These are phyloP conservation scores for Mesostigma viride DNA, from an alignment of 139 green algal genomes.

Conservation along the genomic window DNA sequence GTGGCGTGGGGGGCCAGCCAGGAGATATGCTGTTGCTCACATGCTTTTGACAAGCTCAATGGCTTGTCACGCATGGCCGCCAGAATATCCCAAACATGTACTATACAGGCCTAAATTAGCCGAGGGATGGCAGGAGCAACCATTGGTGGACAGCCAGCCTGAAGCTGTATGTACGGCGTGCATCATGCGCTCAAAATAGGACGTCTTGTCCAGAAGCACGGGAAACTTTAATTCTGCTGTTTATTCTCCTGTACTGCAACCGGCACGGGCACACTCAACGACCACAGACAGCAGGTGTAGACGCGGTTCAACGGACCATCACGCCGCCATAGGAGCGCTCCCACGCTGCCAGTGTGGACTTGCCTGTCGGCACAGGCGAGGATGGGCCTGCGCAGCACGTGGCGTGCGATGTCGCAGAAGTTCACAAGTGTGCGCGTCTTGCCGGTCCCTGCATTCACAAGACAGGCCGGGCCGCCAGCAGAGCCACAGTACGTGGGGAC, in stretches of 20 bases:
- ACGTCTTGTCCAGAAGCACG: background rate
- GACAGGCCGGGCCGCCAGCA: too few species aligned
- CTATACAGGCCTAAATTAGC: too few species aligned
- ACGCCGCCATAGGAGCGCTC: background rate
- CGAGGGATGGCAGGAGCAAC: too few species aligned
- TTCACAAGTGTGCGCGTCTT: conserved; percentile 36
- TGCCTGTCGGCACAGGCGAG: conserved; percentile 27
- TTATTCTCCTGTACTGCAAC: background rate
- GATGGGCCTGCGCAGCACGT: background rate
- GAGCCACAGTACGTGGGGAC: too few species aligned
- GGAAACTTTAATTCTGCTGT: background rate
- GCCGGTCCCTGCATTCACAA: conserved; percentile 7
- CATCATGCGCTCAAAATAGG: background rate
- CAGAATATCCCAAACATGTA: too few species aligned
- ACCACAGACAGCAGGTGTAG: background rate
- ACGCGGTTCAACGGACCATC: background rate
- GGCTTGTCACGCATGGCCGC: too few species aligned
- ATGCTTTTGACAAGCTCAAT: background rate
- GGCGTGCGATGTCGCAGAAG: too few species aligned
- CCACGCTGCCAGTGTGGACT: background rate
- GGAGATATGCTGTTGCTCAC: background rate
- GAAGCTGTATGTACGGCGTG: too few species aligned
- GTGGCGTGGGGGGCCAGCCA: background rate
- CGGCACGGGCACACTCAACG: background rate
- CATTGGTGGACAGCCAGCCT: too few species aligned